Base-by-base conservation (phyloP, 148 eudicot species). In the Cornus florida region DNA sequence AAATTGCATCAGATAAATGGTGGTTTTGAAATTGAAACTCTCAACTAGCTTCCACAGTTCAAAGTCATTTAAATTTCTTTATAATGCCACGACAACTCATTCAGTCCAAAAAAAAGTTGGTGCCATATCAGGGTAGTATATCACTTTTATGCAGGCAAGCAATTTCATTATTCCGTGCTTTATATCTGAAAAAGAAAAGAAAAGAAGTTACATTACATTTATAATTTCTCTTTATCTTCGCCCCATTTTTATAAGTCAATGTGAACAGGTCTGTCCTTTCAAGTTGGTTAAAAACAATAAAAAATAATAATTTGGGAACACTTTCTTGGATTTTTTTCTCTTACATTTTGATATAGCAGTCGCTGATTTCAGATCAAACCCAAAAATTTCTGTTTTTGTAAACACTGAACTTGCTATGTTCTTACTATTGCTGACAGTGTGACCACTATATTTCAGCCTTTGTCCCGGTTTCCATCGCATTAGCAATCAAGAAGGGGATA, bases 311-410 rank as follows among this genome's bases (percentile, higher is more conserved):
- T 50, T 41, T 13, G 16, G 28, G 28, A 74, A 75, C 24, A 10
- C 19, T 28, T 17, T 1, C 20, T 3, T 12, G 33, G 81, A 60
- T 43, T 22, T 75, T 24, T n/a, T 68, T 50, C 28, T 24, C 98
- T 88, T 85, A 94, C 98, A 96, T 86, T 96, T 96, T 23, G 99
- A 96, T 65, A 93, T 86, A 77, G 99, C 99, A 77, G 99, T 93
- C 13, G 98, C 82, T 41, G 99, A 96, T 84, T 96, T 96, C 20
- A 95, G 83, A 86, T 96, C 99, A 76, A 96, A 96, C 35, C 98
- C 99, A 68, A 96, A 79, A 33, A 96, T 84, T 17, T n/a, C n/a
- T n/a, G n/a, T n/a, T n/a, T n/a, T n/a, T n/a, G n/a, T n/a, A n/a
- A n/a, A n/a, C n/a, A n/a, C n/a, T n/a, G n/a, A n/a, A n/a, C n/a